Base-by-base conservation (phyloP, 2,329 filamentous ascomycete species). In the Aspergillaceae sp. region DNA sequence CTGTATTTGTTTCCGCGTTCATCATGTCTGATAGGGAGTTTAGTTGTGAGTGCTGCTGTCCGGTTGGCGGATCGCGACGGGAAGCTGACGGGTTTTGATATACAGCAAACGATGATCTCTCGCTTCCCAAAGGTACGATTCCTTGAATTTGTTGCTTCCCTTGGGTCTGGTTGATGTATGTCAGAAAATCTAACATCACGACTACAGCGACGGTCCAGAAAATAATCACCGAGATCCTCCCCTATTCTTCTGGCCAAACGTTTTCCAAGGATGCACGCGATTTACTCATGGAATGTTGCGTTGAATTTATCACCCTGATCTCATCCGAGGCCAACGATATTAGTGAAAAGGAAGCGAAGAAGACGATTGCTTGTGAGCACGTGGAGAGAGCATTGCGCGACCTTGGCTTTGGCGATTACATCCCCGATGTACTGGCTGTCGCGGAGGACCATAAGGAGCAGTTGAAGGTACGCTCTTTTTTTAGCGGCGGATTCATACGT, bases 291-390 rank as follows among this genome's bases (percentile, higher is more conserved):
- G 92, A 97, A 73, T 97, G 92, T 73, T 98, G 92, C 63, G 91
- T 98, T 61, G 92, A 98, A 68, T 98, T 98, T 68, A 96, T 98
- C 68, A 97, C 92, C 11, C 80, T 98, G 60, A 86, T 98, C 57
- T 96, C 90, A n/a, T 94, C 88, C 41, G 91, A 98, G 72, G 92
- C 92, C 51, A 98, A 98, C 69, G 92, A 98, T 60, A 98, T 98
- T 54, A 94, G 90, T 8, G 92, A 98, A 67, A 95, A 95, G 69
- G 92, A 98, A 62, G 88, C 90, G 42, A 98, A 98, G 75, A 98
- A 98, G 78, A 98, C 92, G 3, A 98, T 98, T 58, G 91, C 91
- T 8, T 94, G 88, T 67, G 92, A 98, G 61, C 92, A 98, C 72
- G 94, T 98, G 59, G 94, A 91, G 62, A 91, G 91, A 62, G 92